Base-by-base conservation (phyloP, 352 stramenopile genomes). In the Globisporangium orthogonon region DNA sequence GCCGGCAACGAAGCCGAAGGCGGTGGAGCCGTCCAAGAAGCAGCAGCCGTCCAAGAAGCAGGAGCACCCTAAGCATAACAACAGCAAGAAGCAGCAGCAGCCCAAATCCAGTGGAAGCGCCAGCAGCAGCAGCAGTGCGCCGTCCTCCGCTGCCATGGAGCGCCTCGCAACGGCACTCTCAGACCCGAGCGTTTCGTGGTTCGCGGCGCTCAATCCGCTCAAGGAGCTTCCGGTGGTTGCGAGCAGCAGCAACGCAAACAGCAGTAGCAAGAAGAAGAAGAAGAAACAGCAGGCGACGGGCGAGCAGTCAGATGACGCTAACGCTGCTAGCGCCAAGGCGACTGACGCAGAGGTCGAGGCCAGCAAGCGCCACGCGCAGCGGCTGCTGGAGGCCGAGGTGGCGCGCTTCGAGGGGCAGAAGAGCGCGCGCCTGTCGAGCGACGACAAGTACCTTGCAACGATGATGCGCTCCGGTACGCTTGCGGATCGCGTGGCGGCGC, bases 401-500 rank as follows among this genome's bases (percentile, higher is more conserved):
- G 51, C 67, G 46, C 79, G 71, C 45, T 76, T 75, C 55, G 83
- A 92, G 46, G 54, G 60, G 31, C 83, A 87, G 48, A 84, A 83
- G 57, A 79, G 73, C 59, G 60, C 67, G 56, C 87, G 86, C 54
- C 67, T 93, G 59, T 91, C 80, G 49, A 94, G 82, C 63, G 81
- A 91, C 52, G 84, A 91, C 66, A 94, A 91, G 66, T 92, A 92
- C 63, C 63, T 94, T 46, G 72, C 78, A 43, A 91, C 79, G 11
- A 92, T 97, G 73, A 90, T 95, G 61, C 86, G 80, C 68, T 88
- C 83, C 17, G 92, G 92, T 61, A 98, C 92, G 17, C 64, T 97
- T 54, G 74, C 82, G 47, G 92, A 98, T 72, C 88, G 93, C 59
- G 84, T 98, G 30, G 91, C 91, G 3, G 87, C 92, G 39, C 71